A percentile compares a stretch with the other conserved stretches of the same genome.
phyloP scores from a whole-genome alignment of 108 stramenopile species.

The Nannochloropsis gaditana region DNA sequence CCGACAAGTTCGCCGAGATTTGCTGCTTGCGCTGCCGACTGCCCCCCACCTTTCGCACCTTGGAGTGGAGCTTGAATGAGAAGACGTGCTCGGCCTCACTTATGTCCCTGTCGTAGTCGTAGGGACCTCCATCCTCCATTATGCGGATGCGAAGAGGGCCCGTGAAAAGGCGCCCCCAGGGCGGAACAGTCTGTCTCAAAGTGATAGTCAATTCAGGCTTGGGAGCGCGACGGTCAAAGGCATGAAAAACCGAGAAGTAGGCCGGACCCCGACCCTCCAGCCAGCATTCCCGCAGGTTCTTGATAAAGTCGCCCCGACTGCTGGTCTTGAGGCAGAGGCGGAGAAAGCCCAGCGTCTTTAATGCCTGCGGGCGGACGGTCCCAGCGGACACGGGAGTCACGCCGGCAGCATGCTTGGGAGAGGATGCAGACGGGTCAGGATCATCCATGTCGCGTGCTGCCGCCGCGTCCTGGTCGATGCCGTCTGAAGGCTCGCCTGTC shows the following conservation, averaged over 20 bases:
- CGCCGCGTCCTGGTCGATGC: too few relatives aligned
- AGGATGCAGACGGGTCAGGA: too few relatives aligned
- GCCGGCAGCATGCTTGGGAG: too few relatives aligned
- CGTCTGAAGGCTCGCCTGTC: too few relatives aligned
- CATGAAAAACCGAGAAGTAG: neutral
- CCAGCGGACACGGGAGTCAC: neutral
- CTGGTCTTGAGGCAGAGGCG: constrained; percentile 13
- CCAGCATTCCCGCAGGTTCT: constrained; percentile 1
- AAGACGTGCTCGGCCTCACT: constrained; percentile 13
- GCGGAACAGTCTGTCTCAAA: neutral
- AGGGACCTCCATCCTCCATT: constrained; percentile 3
- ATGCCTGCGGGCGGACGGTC: neutral
- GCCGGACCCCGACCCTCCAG: constrained; percentile 9
- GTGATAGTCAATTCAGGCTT: neutral
- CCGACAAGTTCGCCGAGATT: neutral
- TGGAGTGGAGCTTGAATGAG: neutral
- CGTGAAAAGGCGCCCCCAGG: neutral
- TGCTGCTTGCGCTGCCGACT: neutral
- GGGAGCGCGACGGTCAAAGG: neutral
- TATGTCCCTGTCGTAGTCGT: neutral
- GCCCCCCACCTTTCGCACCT: neutral
- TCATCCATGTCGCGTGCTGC: too few relatives aligned
- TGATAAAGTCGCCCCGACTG: neutral
- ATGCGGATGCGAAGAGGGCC: neutral
- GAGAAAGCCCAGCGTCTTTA: constrained; percentile 8